These are phyloP conservation scores for Agrocybe chaxingu DNA, from an alignment of 768 basidiomycete genomes.

Conservation along the genomic window DNA sequence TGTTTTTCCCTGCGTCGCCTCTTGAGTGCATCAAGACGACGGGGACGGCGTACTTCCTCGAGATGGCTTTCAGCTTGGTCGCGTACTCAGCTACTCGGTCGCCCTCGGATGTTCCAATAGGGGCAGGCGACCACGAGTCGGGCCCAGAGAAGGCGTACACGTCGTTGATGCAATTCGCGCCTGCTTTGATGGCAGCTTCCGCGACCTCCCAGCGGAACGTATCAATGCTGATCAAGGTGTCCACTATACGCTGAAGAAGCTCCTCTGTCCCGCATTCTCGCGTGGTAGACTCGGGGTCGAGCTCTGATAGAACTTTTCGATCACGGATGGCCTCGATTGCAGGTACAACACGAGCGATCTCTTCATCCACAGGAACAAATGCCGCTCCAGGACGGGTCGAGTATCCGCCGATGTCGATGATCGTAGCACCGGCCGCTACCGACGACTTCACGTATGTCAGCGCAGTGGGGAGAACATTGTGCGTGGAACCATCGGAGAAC, in stretches of 20 bases:
- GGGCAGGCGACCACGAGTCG: conserved; percentile 28
- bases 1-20: conserved; percentile 76
- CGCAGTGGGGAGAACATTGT: conserved; percentile 51
- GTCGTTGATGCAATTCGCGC: conserved; percentile 94
- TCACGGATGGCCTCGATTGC: conserved; percentile 33
- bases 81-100: conserved; percentile 39
- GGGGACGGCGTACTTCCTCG: conserved; percentile 65
- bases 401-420: conserved; percentile 93
- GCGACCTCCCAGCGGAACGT: conserved; percentile 88
- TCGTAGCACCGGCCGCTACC: conserved; percentile 56
- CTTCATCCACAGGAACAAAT: conserved; percentile 65
- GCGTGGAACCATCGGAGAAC: conserved; percentile 81
- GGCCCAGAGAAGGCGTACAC: conserved; percentile 79
- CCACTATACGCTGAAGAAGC: conserved; percentile 10
- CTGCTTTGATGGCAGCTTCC: conserved; percentile 66
- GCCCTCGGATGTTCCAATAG: conserved; percentile 12
- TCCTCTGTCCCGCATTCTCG: background rate
- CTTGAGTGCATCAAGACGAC: conserved; percentile 94
- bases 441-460: conserved; percentile 50
- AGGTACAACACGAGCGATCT: conserved; percentile 70
- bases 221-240: conserved; percentile 73
- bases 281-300: background rate
- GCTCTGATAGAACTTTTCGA: conserved; percentile 32
- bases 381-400: conserved; percentile 84
- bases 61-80: conserved; percentile 60